Conservation (phyloP, 257 asterid genomes). For the Capsicum baccatum region DNA sequence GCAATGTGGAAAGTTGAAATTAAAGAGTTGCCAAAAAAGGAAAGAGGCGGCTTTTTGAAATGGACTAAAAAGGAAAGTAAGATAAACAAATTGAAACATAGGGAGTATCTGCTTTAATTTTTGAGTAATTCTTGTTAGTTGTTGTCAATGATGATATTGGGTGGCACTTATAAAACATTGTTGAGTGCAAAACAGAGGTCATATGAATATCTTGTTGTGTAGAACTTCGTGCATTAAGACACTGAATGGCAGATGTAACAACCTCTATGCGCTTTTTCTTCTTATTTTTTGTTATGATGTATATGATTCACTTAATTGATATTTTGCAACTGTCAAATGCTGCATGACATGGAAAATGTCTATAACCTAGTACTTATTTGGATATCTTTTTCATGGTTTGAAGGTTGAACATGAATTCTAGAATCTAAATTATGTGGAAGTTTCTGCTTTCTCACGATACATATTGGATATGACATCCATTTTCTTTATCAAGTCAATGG, state of each 20-base stretch:
- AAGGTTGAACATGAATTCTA: background rate
- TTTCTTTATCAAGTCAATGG: background rate
- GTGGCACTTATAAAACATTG: background rate
- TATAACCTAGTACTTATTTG: background rate
- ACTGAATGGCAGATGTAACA: background rate
- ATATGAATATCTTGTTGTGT: background rate
- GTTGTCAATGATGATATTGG: constrained; percentile 3
- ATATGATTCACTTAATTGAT: background rate
- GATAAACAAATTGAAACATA: too few species aligned
- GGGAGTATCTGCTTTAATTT: background rate
- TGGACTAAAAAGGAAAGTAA: too few species aligned
- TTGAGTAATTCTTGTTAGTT: background rate
- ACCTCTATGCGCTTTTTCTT: background rate
- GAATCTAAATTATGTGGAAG: constrained; percentile 17
- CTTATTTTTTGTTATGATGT: background rate
- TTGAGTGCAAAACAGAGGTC: background rate
- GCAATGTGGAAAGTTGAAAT: too few species aligned
- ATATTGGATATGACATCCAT: background rate
- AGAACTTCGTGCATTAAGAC: background rate
- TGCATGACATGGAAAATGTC: background rate
- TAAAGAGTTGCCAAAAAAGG: too few species aligned
- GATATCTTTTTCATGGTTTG: background rate
- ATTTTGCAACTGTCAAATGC: background rate
- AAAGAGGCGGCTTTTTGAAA: too few species aligned
- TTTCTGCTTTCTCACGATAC: background rate